These are phyloP conservation scores for Lignosus rhinocerotis DNA, from an alignment of 1,284 basidiomycete genomes.

Conservation along the genomic window DNA sequence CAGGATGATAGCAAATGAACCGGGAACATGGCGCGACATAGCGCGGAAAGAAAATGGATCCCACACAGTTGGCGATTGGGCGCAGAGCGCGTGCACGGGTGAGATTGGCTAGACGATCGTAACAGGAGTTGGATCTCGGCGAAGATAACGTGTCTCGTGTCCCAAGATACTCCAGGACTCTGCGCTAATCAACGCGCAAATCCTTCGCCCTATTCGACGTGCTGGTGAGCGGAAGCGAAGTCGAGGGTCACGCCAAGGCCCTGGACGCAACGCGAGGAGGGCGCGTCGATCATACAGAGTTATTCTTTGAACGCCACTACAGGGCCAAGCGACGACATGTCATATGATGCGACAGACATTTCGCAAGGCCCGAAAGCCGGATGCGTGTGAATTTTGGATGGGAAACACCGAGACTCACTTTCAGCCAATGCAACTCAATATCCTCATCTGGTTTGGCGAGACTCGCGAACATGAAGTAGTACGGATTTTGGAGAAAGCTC, in stretches of 20 bases:
- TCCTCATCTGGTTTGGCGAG: constrained; percentile 87
- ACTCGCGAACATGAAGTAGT: constrained; percentile 93
- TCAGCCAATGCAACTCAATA: constrained; percentile 90
- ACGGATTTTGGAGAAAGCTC: constrained; percentile 82
- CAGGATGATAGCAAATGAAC: background rate
- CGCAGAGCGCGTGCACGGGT: background rate
- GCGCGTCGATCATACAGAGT: too few relatives aligned
- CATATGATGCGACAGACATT: too few relatives aligned
- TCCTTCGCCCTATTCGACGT: background rate
- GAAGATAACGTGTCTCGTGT: background rate
- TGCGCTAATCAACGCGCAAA: background rate
- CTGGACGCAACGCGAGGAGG: too few relatives aligned
- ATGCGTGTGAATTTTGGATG: background rate
- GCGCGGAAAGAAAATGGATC: background rate
- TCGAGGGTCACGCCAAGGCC: too few relatives aligned
- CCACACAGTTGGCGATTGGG: background rate
- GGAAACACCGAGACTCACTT: constrained; percentile 43
- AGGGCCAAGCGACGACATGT: too few relatives aligned
- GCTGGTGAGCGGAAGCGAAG: background rate
- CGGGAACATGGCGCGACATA: constrained; percentile 8
- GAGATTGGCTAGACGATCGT: constrained; percentile 2
- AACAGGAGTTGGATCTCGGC: background rate
- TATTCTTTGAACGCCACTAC: too few relatives aligned
- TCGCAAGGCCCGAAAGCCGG: background rate
- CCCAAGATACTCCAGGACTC: background rate